phyloP scores from a whole-genome alignment of 2,329 filamentous ascomycete species.

The Decorospora gaudefroyi region DNA sequence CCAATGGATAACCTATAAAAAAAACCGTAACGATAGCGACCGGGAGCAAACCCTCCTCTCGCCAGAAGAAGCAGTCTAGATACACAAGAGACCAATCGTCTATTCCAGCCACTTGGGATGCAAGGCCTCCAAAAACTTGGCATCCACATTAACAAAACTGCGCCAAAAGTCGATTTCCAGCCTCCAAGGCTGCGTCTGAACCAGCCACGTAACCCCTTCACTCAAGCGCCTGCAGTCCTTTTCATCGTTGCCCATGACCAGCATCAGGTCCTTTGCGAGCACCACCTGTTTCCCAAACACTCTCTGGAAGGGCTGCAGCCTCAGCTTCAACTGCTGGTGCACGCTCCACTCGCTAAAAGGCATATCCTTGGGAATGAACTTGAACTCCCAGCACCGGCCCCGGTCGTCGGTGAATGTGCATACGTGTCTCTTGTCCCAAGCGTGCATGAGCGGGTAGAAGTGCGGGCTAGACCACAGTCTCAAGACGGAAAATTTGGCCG shows the following conservation, averaged over 20 bases:
- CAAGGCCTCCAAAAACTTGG: conserved; percentile 52
- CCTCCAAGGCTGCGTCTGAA: conserved; percentile 57
- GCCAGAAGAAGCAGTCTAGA: too few relatives aligned
- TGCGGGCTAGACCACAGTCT: conserved; percentile 55
- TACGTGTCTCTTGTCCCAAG: conserved; percentile 41
- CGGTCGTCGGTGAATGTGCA: conserved; percentile 52
- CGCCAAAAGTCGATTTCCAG: conserved; percentile 58
- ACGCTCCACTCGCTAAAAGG: conserved; percentile 52
- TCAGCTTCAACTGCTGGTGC: conserved; percentile 46
- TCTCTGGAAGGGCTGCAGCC: conserved; percentile 38
- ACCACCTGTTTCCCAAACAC: conserved; percentile 48
- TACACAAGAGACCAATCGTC: too few relatives aligned
- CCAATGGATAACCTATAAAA: too few relatives aligned
- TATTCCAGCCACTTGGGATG: conserved; percentile 49
- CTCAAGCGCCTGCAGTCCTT: conserved; percentile 49
- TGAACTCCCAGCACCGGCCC: conserved; percentile 54
- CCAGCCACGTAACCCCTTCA: conserved; percentile 51
- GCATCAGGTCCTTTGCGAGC: conserved; percentile 51
- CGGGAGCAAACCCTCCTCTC: too few relatives aligned
- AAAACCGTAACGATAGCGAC: too few relatives aligned
- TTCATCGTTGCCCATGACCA: conserved; percentile 54
- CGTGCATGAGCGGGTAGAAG: conserved; percentile 57
- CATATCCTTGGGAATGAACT: conserved; percentile 57
- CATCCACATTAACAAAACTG: conserved; percentile 57
- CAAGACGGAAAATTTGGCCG: conserved; percentile 52